phyloP scores from a whole-genome alignment of 2,329 filamentous ascomycete species.

The Helminthosporium solani region DNA sequence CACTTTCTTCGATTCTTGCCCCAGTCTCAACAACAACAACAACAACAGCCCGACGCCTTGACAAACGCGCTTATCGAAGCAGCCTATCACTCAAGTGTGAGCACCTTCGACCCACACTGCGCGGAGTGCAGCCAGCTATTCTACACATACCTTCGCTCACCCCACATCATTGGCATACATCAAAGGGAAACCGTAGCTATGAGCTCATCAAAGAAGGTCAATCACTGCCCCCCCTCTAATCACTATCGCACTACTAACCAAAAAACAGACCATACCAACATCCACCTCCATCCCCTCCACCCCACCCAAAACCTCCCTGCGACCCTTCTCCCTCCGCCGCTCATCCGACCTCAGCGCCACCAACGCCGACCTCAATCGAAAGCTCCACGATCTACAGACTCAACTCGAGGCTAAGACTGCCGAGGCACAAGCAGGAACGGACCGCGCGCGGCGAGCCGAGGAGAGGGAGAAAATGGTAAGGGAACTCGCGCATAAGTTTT shows the following conservation, averaged over 20 bases:
- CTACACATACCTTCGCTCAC: neutral
- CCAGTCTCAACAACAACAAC: too few relatives aligned
- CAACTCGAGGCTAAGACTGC: neutral
- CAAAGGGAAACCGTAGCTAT: neutral
- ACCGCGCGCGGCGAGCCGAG: neutral
- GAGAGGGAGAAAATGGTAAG: neutral
- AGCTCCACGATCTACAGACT: neutral
- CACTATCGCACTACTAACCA: neutral
- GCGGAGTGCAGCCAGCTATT: too few relatives aligned
- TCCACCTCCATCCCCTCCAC: neutral
- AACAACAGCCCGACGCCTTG: too few relatives aligned
- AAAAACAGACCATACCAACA: neutral
- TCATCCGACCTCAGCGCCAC: neutral
- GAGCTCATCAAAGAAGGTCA: conserved; percentile 3
- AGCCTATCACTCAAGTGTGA: too few relatives aligned
- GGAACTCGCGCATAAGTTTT: conserved; percentile 1
- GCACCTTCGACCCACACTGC: too few relatives aligned
- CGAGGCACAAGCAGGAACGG: neutral
- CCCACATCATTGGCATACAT: neutral
- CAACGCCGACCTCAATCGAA: neutral
- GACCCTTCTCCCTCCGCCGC: conserved; percentile 2
- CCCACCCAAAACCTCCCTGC: neutral
- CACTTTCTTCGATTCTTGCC: too few relatives aligned
- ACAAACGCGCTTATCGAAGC: too few relatives aligned
- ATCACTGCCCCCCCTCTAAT: neutral